phyloP scores from a whole-genome alignment of 2,329 filamentous ascomycete genomes.

The Thielaviopsis populi region DNA sequence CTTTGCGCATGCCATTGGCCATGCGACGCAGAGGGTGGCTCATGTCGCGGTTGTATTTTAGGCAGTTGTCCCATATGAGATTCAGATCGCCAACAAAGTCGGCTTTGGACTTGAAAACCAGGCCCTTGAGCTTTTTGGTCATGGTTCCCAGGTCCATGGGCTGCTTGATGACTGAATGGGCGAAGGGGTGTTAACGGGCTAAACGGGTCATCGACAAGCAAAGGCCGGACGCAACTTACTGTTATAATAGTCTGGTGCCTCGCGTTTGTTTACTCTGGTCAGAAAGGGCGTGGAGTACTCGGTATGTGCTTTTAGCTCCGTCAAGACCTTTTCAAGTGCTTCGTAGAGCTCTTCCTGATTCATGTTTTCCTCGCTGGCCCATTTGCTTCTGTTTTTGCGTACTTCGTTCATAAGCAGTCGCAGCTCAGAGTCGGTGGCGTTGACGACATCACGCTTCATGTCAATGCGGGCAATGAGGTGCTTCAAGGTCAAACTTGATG shows the following conservation, averaged over 20 bases:
- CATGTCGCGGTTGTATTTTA: constrained; percentile 87
- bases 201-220: constrained; percentile 18
- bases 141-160: constrained; percentile 97
- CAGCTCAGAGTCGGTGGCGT: constrained; percentile 83
- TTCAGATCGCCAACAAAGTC: constrained; percentile 91
- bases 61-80: constrained; percentile 91
- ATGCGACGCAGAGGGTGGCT: constrained; percentile 79
- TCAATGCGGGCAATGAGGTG: constrained; percentile 94
- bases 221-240: constrained; percentile 39
- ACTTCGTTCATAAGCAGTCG: constrained; percentile 92
- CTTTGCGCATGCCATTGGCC: constrained; percentile 90
- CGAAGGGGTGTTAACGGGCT: background rate
- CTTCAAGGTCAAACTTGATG: constrained; percentile 89
- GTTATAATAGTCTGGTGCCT: constrained; percentile 88
- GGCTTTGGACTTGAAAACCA: constrained; percentile 73
- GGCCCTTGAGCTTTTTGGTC: constrained; percentile 87
- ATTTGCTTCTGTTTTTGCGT: constrained; percentile 94
- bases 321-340: constrained; percentile 88
- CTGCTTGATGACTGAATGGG: constrained; percentile 62
- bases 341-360: constrained; percentile 97
- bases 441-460: constrained; percentile 75
- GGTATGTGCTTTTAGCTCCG: constrained; percentile 90
- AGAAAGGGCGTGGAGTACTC: constrained; percentile 96
- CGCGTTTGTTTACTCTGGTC: constrained; percentile 87
- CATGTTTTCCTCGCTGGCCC: constrained; percentile 94